Evolutionary conservation across 2,329 filamentous ascomycete genomes (phyloP), one percentile per base, ranked within the genome.

Genomic region (Aspergillus sp.): DNA sequence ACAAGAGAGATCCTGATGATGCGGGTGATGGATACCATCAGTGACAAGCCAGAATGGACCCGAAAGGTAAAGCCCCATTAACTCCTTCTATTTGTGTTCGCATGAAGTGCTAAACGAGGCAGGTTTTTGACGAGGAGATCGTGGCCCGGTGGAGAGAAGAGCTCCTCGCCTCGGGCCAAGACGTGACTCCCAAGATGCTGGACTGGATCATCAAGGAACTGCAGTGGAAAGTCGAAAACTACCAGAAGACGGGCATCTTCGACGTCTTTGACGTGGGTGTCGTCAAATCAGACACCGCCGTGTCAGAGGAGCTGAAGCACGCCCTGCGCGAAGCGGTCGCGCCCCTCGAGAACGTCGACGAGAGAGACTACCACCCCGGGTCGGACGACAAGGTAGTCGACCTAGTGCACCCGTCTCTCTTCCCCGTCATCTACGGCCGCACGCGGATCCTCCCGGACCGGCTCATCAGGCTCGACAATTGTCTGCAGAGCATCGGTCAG

Each of bases 341-440:
- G 1, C 67, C 66, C 0, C 68, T 89, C 1, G 81, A 87, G 58
- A 63, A 80, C 34, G 36, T 55, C 21, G 47, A 70, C 0, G 46
- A 73, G 31, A 82, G 82, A 59, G 85, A 88, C 64, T 89, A 83
- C 77, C 85, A 88, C 65, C 85, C 85, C 0, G 73, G 78, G 2
- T 83, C 80, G 0, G 71, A 83, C 29, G 66, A 72, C 0, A 79
- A 79, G 53, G 85, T 89, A 0, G 76, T 87, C 1, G 80, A 89
- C 62, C 70, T 89, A 0, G 79, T 89, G 1, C 81, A 89, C 56
- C 86, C 86, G 0, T 88, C 85, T 0, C 57, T 72, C 4, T 73
- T 67, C 47, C 69, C 71, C 0, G 48, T 73, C 2, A 50, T 72
- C 5, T 72, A 68, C 50, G 67, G 67, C 3, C 52, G 50, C 4